phyloP scores from a whole-genome alignment of 495 filamentous ascomycete genomes.

The Neurospora sp. region DNA sequence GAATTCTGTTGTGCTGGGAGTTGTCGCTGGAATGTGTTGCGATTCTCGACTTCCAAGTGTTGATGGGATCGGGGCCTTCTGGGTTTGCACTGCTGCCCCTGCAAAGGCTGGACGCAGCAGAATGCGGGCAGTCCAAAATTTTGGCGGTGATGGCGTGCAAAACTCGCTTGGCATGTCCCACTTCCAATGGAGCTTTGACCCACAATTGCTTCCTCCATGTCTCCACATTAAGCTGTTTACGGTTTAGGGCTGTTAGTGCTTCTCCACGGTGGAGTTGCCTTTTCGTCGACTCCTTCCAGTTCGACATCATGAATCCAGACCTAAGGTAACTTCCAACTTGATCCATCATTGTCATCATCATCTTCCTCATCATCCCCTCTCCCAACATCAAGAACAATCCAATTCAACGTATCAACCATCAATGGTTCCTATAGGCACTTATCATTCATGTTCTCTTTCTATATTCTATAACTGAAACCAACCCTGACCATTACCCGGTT shows the following conservation, averaged over 20 bases:
- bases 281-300: neutral
- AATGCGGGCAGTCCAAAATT: slow-evolving; percentile 11
- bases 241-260: neutral
- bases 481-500: neutral
- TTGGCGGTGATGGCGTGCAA: slow-evolving; percentile 22
- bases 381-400: neutral
- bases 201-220: neutral
- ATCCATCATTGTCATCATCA: neutral
- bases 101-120: neutral
- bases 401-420: neutral
- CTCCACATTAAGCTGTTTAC: neutral
- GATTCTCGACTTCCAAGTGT: neutral
- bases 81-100: neutral
- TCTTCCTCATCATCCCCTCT: neutral
- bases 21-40: neutral
- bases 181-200: neutral
- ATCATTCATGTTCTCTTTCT: neutral
- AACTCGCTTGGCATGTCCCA: slow-evolving; percentile 6
- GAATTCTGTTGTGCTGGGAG: neutral
- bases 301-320: neutral
- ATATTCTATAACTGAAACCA: neutral
- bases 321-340: neutral
- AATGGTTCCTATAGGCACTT: neutral
- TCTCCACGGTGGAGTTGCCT: neutral
- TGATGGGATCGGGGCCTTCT: neutral